Evolutionary conservation across 306 rosid species (phyloP).

Genomic region (Dalbergia oliveri): DNA sequence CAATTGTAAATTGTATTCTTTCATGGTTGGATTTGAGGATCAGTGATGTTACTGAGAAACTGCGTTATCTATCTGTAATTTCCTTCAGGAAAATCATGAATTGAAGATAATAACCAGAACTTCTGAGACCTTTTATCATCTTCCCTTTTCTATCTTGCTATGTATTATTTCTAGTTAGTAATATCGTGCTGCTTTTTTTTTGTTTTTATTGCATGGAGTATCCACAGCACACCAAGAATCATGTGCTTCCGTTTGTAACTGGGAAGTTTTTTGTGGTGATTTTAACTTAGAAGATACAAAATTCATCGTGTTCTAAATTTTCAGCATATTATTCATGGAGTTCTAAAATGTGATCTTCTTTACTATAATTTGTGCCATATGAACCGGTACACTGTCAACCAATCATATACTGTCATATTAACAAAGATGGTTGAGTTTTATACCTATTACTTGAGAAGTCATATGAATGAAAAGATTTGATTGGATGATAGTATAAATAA

Average conservation of each 20-base stretch:
- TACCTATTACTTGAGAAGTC: no score
- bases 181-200: conserved; percentile 1
- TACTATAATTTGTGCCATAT: not conserved
- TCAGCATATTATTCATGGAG: not conserved
- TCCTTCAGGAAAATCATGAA: not conserved
- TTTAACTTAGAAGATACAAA: not conserved
- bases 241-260: conserved; percentile 5
- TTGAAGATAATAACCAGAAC: conserved; percentile 24
- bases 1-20: not conserved
- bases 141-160: not conserved
- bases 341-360: not conserved
- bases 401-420: no score
- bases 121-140: conserved; percentile 29
- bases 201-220: conserved; percentile 7
- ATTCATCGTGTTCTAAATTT: not conserved
- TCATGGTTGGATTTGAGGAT: conserved; percentile 38
- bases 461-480: no score
- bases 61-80: conserved; percentile 46
- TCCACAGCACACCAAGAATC: conserved; percentile 6
- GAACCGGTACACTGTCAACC: no score
- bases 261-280: not conserved
- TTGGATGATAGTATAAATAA: no score
- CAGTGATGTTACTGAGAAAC: conserved; percentile 49
- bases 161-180: not conserved
- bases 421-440: no score